Evolutionary conservation across 306 rosid genomes (phyloP).

Genomic region (Albizia julibrissin): DNA sequence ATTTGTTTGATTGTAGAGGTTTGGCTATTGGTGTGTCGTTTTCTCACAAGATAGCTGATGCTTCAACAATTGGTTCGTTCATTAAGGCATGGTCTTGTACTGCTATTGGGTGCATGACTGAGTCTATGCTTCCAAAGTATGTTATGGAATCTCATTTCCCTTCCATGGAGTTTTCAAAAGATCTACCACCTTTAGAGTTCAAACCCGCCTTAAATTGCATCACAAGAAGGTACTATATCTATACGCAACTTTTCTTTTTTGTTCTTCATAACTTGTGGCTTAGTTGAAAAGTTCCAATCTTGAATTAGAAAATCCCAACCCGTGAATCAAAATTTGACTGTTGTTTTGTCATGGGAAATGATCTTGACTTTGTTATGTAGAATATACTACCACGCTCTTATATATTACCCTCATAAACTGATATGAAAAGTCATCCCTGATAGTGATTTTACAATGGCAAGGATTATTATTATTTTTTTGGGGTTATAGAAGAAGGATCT

Average conservation of each 20-base stretch:
- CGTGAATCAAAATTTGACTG: neutral
- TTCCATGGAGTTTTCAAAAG: neutral
- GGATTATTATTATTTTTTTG: too few species aligned
- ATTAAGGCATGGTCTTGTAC: constrained; percentile 32
- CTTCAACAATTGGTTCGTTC: constrained; percentile 32
- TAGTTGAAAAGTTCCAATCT: neutral
- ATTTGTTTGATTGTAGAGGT: constrained; percentile 45
- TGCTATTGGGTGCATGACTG: neutral
- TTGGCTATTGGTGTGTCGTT: constrained; percentile 30
- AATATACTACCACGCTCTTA: too few species aligned
- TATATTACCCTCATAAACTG: too few species aligned
- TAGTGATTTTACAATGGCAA: too few species aligned
- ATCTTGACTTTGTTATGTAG: too few species aligned
- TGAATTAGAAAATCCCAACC: neutral
- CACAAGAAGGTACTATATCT: constrained; percentile 22
- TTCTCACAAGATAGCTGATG: constrained; percentile 49
- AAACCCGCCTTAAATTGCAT: neutral
- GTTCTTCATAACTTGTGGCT: neutral
- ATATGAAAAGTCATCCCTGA: too few species aligned
- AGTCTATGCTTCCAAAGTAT: constrained; percentile 1
- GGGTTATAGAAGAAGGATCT: too few species aligned
- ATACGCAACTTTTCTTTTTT: neutral
- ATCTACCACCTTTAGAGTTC: neutral
- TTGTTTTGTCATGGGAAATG: too few species aligned
- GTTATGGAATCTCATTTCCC: constrained; percentile 16